These are phyloP conservation scores for Heritiera littoralis DNA, from an alignment of 345 rosid genomes.

Conservation along the genomic window DNA sequence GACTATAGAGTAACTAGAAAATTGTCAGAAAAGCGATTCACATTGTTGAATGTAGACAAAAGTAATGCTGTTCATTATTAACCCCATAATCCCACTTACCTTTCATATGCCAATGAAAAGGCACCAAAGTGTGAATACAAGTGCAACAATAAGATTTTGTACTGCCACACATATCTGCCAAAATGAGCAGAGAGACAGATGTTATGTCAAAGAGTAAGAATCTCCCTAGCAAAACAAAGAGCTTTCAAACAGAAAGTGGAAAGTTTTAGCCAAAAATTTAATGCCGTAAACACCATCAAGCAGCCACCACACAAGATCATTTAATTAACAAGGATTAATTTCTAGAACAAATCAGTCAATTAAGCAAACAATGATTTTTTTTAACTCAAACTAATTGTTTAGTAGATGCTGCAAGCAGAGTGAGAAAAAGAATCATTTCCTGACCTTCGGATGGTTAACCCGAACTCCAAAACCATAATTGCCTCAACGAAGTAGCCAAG, in stretches of 20 bases:
- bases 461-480: conserved; percentile 89
- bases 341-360: not conserved
- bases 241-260: not conserved
- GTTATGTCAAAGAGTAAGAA: conserved; percentile 22
- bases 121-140: conserved; percentile 83
- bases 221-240: not conserved
- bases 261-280: conserved; percentile 10
- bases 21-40: not conserved
- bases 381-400: not conserved
- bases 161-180: conserved; percentile 83
- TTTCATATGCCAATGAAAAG: conserved; percentile 69
- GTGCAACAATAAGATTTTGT: conserved; percentile 87
- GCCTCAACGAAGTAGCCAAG: conserved; percentile 86
- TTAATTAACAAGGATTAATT: conserved; percentile 2
- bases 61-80: not conserved
- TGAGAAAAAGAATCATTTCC: conserved; percentile 21
- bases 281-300: not conserved
- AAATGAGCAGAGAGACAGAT: conserved; percentile 26
- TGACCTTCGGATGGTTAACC: conserved; percentile 79
- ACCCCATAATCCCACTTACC: conserved; percentile 44
- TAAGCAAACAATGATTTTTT: not conserved
- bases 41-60: not conserved
- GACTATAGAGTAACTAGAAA: not conserved
- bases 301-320: not conserved
- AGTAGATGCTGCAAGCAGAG: not conserved